Evolutionary conservation across 768 basidiomycete genomes (phyloP), one percentile per base, ranked within the genome.

Genomic region (Kwoniella sp.): DNA sequence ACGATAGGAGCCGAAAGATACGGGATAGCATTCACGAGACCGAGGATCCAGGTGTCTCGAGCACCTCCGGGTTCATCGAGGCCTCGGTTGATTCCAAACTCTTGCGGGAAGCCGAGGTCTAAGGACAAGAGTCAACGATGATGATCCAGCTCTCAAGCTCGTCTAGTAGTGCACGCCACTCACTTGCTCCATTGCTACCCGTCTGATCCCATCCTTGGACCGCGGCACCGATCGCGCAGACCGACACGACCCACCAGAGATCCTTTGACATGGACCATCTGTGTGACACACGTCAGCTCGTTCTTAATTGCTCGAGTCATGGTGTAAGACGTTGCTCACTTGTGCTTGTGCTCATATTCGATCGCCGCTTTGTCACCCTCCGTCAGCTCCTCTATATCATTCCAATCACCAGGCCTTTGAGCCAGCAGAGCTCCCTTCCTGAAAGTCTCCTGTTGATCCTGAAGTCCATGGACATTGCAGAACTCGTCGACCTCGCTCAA

Each of bases 141-240:
- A 6, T 44, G 17, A 44, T 44, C 17, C 40, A 10, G 17, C 40
- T 33, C 33, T 33, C 33, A n/a, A n/a, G n/a, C n/a, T n/a, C n/a
- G n/a, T n/a, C 33, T 33, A 6, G 33, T 6, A 33, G 33, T 13
- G 33, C 33, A 6, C 40, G 10, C 40, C 40, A 44, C 40, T 44
- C 40, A 44, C 40, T 73, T 24, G 73, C 73, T 56, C 73, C 76
- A 59, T 77, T 77, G 1, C 67, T 69, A 44, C 74, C 73, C 26
- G 74, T 76, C 55, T 78, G 75, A 68, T 77, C 76, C 77, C 74
- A 73, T 6, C 71, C 70, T 29, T 72, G 71, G 1, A 67, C 61
- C 27, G 69, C 68, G 8, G 70, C 71, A 7, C 58, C 70, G 29
- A 71, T 57, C 19, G 72, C 40, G 37, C 46, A 63, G 52, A 68